Conservation (phyloP, 1,284 basidiomycete species). For the Paramarasmius palmivorus region DNA sequence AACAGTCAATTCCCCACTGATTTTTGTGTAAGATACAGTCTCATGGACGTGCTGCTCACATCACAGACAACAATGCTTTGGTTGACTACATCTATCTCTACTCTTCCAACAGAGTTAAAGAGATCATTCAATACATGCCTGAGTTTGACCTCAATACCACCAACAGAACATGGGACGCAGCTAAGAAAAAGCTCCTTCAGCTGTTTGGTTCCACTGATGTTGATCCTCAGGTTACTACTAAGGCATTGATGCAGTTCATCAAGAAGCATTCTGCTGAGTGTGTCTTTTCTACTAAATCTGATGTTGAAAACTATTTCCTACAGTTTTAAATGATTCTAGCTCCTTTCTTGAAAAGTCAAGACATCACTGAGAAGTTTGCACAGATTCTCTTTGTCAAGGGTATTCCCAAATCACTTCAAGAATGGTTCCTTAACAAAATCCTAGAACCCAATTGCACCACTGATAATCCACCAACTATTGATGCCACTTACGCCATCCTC, state of each 20-base stretch:
- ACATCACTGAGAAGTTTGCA: background rate
- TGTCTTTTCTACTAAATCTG: background rate
- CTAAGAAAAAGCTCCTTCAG: background rate
- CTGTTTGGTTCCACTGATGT: constrained; percentile 9
- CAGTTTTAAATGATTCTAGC: background rate
- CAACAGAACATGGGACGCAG: constrained; percentile 6
- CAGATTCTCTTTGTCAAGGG: background rate
- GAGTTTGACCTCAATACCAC: constrained; percentile 8
- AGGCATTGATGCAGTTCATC: constrained; percentile 10
- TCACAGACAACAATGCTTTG: constrained; percentile 3
- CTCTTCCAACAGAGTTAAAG: constrained; percentile 11
- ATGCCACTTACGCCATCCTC: background rate
- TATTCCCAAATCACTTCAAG: background rate
- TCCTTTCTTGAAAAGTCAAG: background rate
- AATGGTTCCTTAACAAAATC: background rate
- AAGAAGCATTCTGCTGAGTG: too few species aligned
- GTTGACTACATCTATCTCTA: constrained; percentile 15
- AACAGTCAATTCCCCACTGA: constrained; percentile 4
- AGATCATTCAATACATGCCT: constrained; percentile 5
- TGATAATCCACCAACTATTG: background rate
- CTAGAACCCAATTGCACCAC: background rate
- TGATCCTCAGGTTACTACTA: constrained; percentile 2
- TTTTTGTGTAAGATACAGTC: constrained; percentile 1
- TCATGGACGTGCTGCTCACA: constrained; percentile 8
- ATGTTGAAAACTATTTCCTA: background rate